Evolutionary conservation across 257 asterid species (phyloP).

Genomic region (Solanum sparsipilum): DNA sequence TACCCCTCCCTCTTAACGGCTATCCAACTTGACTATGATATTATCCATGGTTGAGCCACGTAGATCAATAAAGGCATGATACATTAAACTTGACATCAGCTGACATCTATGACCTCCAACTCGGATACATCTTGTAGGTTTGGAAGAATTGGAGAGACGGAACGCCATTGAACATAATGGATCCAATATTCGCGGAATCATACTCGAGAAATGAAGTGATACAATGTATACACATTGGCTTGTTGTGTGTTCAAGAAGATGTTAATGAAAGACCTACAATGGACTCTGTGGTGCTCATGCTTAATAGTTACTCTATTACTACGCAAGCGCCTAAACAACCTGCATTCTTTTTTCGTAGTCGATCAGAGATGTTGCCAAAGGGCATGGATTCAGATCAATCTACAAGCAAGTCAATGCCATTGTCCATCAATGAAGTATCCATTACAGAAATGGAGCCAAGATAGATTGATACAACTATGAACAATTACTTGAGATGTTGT

Average conservation of each 20-base stretch:
- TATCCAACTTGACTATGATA: neutral
- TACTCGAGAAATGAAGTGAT: slow-evolving; percentile 7
- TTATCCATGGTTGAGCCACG: neutral
- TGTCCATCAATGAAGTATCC: slow-evolving; percentile 9
- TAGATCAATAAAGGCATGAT: neutral
- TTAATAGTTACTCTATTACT: slow-evolving; percentile 1
- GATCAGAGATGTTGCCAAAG: neutral
- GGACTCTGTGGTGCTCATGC: slow-evolving; percentile 14
- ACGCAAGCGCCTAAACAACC: slow-evolving; percentile 4
- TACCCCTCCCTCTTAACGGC: neutral
- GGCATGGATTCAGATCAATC: neutral
- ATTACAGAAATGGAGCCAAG: slow-evolving; percentile 16
- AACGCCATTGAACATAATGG: slow-evolving; percentile 11
- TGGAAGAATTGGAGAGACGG: slow-evolving; percentile 24
- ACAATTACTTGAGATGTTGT: neutral
- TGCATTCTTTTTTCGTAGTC: neutral
- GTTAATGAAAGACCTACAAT: slow-evolving; percentile 12
- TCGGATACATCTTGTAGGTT: slow-evolving; percentile 1
- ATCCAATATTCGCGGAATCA: slow-evolving; percentile 7
- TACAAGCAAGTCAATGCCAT: neutral
- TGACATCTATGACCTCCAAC: neutral
- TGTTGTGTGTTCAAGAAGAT: slow-evolving; percentile 19
- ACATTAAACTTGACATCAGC: neutral
- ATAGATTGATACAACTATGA: neutral
- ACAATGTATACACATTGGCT: slow-evolving; percentile 12